Conservation (phyloP, 805 yeast species). For the Metschnikowia colocasiae region DNA sequence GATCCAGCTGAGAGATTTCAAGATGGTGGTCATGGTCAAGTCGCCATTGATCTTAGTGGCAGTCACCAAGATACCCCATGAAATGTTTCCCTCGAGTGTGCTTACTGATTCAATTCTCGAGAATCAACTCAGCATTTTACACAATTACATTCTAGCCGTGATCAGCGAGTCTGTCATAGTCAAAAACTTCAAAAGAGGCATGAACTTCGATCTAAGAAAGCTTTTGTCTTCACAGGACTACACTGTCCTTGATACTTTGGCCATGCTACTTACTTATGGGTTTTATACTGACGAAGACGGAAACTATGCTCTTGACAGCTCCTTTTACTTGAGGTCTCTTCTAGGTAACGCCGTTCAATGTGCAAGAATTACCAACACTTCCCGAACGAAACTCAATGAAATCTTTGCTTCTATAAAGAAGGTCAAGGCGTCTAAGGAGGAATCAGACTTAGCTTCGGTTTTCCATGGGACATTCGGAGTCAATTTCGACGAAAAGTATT, state of each 20-base stretch:
- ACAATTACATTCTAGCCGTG: constrained; percentile 77
- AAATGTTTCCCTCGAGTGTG: constrained; percentile 20
- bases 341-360: constrained; percentile 29
- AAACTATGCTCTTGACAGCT: constrained; percentile 17
- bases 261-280: constrained; percentile 36
- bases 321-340: constrained; percentile 28
- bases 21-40: constrained; percentile 57
- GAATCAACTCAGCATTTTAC: constrained; percentile 62
- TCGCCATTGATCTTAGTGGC: constrained; percentile 75
- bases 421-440: constrained; percentile 11
- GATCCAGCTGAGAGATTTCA: constrained; percentile 47
- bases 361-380: constrained; percentile 49
- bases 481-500: constrained; percentile 12
- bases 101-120: constrained; percentile 19
- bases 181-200: constrained; percentile 63
- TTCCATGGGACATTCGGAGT: constrained; percentile 1
- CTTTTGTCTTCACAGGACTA: constrained; percentile 72
- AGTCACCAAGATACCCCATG: constrained; percentile 50
- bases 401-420: constrained; percentile 41
- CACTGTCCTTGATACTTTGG: constrained; percentile 61
- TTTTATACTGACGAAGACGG: constrained; percentile 15
- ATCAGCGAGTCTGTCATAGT: constrained; percentile 75
- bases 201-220: constrained; percentile 78
- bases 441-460: constrained; percentile 5
- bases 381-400: constrained; percentile 55